Conservation (phyloP, 441 rosid species). For the Erodium chrysanthum region DNA sequence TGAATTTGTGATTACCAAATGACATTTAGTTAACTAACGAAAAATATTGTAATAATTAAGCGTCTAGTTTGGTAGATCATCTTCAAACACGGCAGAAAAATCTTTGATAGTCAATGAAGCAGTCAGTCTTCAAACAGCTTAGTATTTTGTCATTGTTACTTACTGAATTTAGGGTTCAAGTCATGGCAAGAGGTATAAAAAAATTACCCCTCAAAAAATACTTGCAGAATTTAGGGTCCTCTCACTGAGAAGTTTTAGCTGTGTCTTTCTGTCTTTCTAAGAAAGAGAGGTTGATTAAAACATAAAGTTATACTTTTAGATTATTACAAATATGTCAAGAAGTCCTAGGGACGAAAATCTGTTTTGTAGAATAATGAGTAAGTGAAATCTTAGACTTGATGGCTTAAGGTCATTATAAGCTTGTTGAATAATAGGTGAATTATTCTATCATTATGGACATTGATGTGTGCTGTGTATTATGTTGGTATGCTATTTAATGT, state of each 20-base stretch:
- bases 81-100: not conserved
- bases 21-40: not conserved
- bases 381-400: no score
- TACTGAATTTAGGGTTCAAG: not conserved
- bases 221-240: no score
- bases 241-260: no score
- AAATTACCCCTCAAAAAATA: no score
- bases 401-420: no score
- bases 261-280: not conserved
- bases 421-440: constrained; percentile 6
- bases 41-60: not conserved
- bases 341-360: no score
- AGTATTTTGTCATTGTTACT: not conserved
- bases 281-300: not conserved
- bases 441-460: not conserved
- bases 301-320: not conserved
- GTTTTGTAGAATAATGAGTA: no score
- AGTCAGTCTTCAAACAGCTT: not conserved
- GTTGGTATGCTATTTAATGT: not conserved
- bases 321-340: not conserved
- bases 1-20: not conserved
- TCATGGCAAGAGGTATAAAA: no score
- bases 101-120: not conserved
- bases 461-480: not conserved
- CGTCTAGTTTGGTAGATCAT: not conserved